Evolutionary conservation across 495 filamentous ascomycete genomes (phyloP).

Genomic region (Penicillium argentinense): DNA sequence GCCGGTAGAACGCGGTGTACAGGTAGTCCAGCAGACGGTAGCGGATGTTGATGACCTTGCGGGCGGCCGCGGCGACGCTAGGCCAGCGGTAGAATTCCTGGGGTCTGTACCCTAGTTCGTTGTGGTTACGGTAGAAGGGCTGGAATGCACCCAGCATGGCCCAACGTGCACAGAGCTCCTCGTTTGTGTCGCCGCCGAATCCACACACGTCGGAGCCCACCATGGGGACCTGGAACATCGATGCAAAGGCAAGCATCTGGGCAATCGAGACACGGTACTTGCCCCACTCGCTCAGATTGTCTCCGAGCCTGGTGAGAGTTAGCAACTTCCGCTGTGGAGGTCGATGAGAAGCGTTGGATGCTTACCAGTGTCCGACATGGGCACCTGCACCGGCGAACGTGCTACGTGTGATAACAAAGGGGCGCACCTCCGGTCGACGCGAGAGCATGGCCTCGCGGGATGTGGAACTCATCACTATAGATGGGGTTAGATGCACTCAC

Average conservation of each 20-base stretch:
- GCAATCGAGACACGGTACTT: conserved; percentile 70
- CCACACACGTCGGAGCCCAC: conserved; percentile 84
- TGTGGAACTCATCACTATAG: conserved; percentile 68
- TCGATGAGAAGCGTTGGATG: too few relatives aligned
- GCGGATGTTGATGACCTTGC: conserved; percentile 70
- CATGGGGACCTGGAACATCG: conserved; percentile 85
- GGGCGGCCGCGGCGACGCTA: conserved; percentile 61
- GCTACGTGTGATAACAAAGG: conserved; percentile 79
- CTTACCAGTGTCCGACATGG: conserved; percentile 79
- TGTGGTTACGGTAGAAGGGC: conserved; percentile 85
- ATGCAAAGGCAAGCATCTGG: conserved; percentile 69
- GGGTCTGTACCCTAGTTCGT: conserved; percentile 43
- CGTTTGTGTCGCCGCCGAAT: conserved; percentile 68
- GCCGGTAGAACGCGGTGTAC: conserved; percentile 70
- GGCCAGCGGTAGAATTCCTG: conserved; percentile 84
- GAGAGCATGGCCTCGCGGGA: conserved; percentile 67
- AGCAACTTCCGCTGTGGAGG: too few relatives aligned
- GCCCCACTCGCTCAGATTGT: conserved; percentile 74
- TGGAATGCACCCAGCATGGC: conserved; percentile 76
- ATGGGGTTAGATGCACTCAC: too few relatives aligned
- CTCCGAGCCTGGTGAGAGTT: too few relatives aligned
- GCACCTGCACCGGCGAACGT: conserved; percentile 83
- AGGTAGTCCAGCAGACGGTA: conserved; percentile 80
- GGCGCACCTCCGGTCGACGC: conserved; percentile 65
- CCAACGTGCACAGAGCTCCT: conserved; percentile 85